Conservation (phyloP, 2,329 filamentous ascomycete genomes). For the Pseudogymnoascus sp. region DNA sequence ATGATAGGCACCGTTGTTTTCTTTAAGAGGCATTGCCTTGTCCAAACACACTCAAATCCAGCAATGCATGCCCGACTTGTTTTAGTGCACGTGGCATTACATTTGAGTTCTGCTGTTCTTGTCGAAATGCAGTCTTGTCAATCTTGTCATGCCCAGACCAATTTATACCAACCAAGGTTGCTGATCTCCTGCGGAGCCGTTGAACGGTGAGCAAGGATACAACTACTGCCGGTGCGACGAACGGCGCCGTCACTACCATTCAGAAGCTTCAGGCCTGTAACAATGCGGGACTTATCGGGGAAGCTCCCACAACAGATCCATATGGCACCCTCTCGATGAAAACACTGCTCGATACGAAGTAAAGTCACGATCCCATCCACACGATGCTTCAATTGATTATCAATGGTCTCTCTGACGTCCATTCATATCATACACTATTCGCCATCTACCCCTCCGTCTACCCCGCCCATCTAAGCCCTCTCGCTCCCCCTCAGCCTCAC, state of each 20-base stretch:
- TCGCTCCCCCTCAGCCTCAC: constrained; percentile 92
- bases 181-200: too few relatives aligned
- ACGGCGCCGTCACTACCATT: background rate
- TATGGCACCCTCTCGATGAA: background rate
- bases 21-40: too few relatives aligned
- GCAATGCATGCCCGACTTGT: too few relatives aligned
- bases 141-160: too few relatives aligned
- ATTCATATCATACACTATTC: constrained; percentile 4
- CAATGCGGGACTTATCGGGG: background rate
- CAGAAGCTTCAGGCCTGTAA: background rate
- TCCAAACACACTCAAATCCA: too few relatives aligned
- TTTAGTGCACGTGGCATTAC: too few relatives aligned
- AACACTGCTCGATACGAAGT: background rate
- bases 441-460: background rate
- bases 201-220: background rate
- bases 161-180: too few relatives aligned
- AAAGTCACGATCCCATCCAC: background rate
- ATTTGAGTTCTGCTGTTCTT: too few relatives aligned
- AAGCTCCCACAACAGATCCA: background rate
- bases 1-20: too few relatives aligned
- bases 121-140: too few relatives aligned
- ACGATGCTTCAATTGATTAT: background rate
- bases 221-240: background rate
- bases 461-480: constrained; percentile 53
- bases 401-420: constrained; percentile 2